phyloP scores from a whole-genome alignment of 768 basidiomycete genomes.

The Termitomyces sp. region DNA sequence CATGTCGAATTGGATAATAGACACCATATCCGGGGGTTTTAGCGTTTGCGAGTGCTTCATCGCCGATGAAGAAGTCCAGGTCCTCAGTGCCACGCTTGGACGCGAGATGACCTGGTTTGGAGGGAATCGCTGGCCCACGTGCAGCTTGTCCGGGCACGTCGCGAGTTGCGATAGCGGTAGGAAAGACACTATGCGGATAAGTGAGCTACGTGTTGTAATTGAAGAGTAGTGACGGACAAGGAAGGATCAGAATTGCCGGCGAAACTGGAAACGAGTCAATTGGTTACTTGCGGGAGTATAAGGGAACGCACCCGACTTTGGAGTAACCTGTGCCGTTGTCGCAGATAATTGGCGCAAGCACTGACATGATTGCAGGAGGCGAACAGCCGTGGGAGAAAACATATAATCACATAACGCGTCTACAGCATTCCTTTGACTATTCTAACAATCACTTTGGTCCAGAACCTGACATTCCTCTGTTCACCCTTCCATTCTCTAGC shows the following conservation, averaged over 20 bases:
- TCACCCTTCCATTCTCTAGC: slow-evolving; percentile 55
- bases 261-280: slow-evolving; percentile 49
- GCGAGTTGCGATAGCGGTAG: slow-evolving; percentile 92
- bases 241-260: slow-evolving; percentile 99
- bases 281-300: neutral
- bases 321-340: slow-evolving; percentile 98
- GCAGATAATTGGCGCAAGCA: slow-evolving; percentile 91
- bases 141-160: slow-evolving; percentile 59
- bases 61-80: slow-evolving; percentile 99
- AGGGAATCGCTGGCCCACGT: slow-evolving; percentile 71
- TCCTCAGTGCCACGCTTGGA: slow-evolving; percentile 98
- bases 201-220: neutral
- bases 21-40: slow-evolving; percentile 93
- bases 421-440: slow-evolving; percentile 69
- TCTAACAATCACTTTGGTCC: slow-evolving; percentile 58
- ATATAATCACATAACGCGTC: neutral
- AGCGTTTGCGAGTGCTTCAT: slow-evolving; percentile 92
- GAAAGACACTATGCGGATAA: slow-evolving; percentile 68
- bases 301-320: slow-evolving; percentile 81
- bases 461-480: slow-evolving; percentile 50
- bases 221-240: slow-evolving; percentile 55
- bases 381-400: neutral
- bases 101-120: slow-evolving; percentile 87
- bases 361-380: neutral
- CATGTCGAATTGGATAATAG: slow-evolving; percentile 95